Evolutionary conservation across 257 asterid species (phyloP).

Genomic region (Rubia yunnanensis): DNA sequence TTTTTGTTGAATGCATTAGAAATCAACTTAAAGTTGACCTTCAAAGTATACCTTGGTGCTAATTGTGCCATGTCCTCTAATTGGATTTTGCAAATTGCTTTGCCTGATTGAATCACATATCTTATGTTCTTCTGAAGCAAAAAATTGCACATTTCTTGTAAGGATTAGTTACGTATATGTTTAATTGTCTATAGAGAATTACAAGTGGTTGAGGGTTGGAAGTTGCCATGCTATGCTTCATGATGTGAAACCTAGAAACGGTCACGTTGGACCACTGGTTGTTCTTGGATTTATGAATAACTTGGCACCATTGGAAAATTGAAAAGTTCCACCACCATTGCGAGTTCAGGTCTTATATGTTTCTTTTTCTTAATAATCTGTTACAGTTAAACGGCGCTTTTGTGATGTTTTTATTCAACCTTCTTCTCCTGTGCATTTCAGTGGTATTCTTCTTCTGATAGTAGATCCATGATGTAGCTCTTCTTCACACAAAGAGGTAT

Average conservation of each 20-base stretch:
- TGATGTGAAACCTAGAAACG: constrained; percentile 48
- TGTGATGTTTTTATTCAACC: background rate
- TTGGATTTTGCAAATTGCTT: background rate
- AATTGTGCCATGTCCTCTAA: background rate
- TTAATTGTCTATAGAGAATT: constrained; percentile 35
- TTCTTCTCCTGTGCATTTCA: background rate
- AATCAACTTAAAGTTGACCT: background rate
- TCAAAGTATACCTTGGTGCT: background rate
- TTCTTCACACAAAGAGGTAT: constrained; percentile 65
- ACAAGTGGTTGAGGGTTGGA: constrained; percentile 65
- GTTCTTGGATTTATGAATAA: constrained; percentile 59
- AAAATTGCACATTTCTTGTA: background rate
- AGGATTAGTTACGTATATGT: constrained; percentile 8
- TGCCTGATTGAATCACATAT: background rate
- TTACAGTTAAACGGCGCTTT: background rate
- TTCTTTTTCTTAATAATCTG: background rate
- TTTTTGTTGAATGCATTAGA: background rate
- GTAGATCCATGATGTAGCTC: constrained; percentile 95
- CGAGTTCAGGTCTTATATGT: constrained; percentile 54
- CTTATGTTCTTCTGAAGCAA: background rate
- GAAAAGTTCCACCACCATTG: constrained; percentile 45
- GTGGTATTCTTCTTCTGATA: constrained; percentile 22
- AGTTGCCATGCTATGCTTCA: constrained; percentile 46
- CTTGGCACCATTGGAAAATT: constrained; percentile 25
- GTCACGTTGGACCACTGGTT: constrained; percentile 69